A percentile compares a stretch with the other conserved stretches of the same genome.
Evolutionary conservation across 441 rosid species (phyloP).

Genomic region (Erysimum cheiri): DNA sequence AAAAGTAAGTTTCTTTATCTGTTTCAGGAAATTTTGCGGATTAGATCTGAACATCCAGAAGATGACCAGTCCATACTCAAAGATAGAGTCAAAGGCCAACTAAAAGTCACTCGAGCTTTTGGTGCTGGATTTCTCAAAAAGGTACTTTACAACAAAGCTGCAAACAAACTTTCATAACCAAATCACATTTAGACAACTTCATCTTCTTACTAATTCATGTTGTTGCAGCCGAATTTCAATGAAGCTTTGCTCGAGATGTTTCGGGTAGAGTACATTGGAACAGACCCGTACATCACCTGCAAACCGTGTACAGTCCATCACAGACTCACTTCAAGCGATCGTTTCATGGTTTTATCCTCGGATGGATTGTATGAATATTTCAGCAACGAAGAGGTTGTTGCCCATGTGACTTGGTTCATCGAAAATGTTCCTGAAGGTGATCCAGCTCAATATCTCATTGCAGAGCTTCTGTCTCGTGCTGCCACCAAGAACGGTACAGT

Average conservation of each 20-base stretch:
- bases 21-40: slow-evolving; percentile 79
- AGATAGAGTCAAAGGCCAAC: slow-evolving; percentile 89
- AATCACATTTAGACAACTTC: neutral
- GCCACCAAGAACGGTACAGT: slow-evolving; percentile 87
- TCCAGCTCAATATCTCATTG: slow-evolving; percentile 95
- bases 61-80: slow-evolving; percentile 80
- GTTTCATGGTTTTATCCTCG: slow-evolving; percentile 87
- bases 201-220: slow-evolving; percentile 13
- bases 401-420: slow-evolving; percentile 96
- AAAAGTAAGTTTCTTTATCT: slow-evolving; percentile 21
- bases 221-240: slow-evolving; percentile 81
- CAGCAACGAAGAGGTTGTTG: slow-evolving; percentile 94
- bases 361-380: slow-evolving; percentile 95
- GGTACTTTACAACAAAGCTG: slow-evolving; percentile 48
- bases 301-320: slow-evolving; percentile 80
- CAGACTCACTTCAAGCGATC: slow-evolving; percentile 83
- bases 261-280: slow-evolving; percentile 75
- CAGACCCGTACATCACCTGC: slow-evolving; percentile 78
- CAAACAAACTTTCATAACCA: slow-evolving; percentile 14
- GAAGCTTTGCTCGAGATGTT: slow-evolving; percentile 87
- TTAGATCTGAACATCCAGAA: slow-evolving; percentile 86
- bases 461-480: slow-evolving; percentile 93
- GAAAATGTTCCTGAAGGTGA: slow-evolving; percentile 96
- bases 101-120: slow-evolving; percentile 93
- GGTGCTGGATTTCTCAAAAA: slow-evolving; percentile 96